These are phyloP conservation scores for Pythium brachiatum DNA, from an alignment of 352 stramenopile species.

Conservation along the genomic window DNA sequence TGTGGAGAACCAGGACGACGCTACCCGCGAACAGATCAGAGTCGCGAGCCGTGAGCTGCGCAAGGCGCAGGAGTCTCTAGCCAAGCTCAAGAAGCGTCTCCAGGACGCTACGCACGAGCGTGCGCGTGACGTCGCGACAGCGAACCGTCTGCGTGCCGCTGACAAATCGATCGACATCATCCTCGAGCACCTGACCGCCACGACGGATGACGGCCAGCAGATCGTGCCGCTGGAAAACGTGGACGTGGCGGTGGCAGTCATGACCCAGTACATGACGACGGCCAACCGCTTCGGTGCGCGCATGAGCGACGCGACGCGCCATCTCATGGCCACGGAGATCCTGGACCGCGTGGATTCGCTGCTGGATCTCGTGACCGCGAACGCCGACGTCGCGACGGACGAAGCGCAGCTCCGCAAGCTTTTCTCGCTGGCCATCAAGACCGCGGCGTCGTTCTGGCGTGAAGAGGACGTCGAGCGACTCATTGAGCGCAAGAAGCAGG, in stretches of 20 bases:
- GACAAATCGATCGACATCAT: constrained; percentile 46
- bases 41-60: constrained; percentile 26
- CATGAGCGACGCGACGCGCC: constrained; percentile 42
- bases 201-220: constrained; percentile 28
- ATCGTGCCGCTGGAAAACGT: constrained; percentile 31
- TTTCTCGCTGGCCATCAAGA: constrained; percentile 56
- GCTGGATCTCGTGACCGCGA: constrained; percentile 36
- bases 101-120: constrained; percentile 37
- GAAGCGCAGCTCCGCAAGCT: constrained; percentile 47
- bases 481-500: constrained; percentile 49
- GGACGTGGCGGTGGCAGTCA: constrained; percentile 53
- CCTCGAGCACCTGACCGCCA: constrained; percentile 40
- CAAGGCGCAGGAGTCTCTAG: constrained; percentile 20
- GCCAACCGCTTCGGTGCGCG: constrained; percentile 56
- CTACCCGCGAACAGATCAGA: not conserved
- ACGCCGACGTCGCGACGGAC: constrained; percentile 15
- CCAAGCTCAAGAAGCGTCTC: constrained; percentile 40
- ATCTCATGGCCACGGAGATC: constrained; percentile 50
- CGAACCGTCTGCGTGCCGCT: constrained; percentile 41
- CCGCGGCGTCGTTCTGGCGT: constrained; percentile 58
- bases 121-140: constrained; percentile 42
- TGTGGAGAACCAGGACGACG: not conserved
- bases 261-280: constrained; percentile 79
- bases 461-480: constrained; percentile 51
- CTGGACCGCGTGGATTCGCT: constrained; percentile 65